Base-by-base conservation (phyloP, 2,329 filamentous ascomycete species). In the Sporothrix mexicana region DNA sequence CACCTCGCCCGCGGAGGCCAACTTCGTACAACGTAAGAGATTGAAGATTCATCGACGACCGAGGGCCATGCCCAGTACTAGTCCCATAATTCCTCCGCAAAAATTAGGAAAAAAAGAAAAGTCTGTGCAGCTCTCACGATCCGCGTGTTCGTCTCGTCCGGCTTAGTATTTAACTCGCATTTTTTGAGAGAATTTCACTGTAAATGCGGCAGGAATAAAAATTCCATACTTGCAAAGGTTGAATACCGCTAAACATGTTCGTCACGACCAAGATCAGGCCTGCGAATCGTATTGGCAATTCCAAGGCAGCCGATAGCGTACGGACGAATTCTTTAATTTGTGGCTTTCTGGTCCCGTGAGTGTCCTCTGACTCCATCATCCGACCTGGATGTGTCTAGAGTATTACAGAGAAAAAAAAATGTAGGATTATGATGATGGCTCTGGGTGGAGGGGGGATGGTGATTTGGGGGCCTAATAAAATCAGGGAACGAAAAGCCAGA, bases 291-390 rank as follows among this genome's bases (percentile, higher is more conserved):
- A 45, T 64, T 47, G n/a, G n/a, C 13, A 64, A 25, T 23, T 64
- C 23, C 41, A 64, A 43, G 49, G 20, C 20, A 67, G 12, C 20
- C n/a, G 30, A 36, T 15, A 15, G 23, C 23, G 13, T 67, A 67
- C 64, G 45, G 64, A 67, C 64, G 64, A 23, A 67, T 30, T 30
- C 13, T n/a, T 23, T 51, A 51, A 47, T 67, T 51, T 20, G 64
- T 67, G 43, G 20, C 45, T 51, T 51, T 49, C 43, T 49, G 23
- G 45, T 20, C 64, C 64, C 64, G 45, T 49, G 23, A 13, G 62
- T 51, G 7, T 36, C 4, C 30, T 67, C 23, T 7, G 17, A 36
- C 8, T 36, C 9, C 41, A 47, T 25, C 61, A 25, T 36, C 30
- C 7, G 30, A 7, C 30, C 30, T 36, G 7, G 7, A 36, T 36